Conservation (phyloP, 2,329 filamentous ascomycete species). For the Ceratocystis alfenasii region DNA sequence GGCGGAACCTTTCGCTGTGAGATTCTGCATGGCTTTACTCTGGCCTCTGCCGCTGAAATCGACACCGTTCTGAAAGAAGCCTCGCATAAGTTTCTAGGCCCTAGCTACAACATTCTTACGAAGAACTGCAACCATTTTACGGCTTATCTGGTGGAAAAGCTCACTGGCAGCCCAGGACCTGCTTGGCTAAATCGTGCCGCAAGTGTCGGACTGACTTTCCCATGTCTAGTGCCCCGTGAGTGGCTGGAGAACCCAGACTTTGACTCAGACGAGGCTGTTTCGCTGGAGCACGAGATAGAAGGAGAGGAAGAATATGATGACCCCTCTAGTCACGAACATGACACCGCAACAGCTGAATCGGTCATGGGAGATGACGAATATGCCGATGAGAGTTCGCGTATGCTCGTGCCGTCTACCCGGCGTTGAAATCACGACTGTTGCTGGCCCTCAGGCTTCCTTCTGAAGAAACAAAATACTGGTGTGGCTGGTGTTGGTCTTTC, state of each 20-base stretch:
- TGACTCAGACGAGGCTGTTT: slow-evolving; percentile 58
- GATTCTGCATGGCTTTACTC: slow-evolving; percentile 68
- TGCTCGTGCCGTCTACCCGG: slow-evolving; percentile 15
- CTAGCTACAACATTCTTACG: slow-evolving; percentile 67
- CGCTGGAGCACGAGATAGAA: slow-evolving; percentile 57
- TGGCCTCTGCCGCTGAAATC: slow-evolving; percentile 56
- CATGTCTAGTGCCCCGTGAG: slow-evolving; percentile 69
- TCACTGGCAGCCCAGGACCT: slow-evolving; percentile 60
- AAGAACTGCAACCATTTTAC: slow-evolving; percentile 88
- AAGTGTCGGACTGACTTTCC: slow-evolving; percentile 67
- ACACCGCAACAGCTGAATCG: slow-evolving; percentile 37
- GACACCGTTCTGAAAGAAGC: slow-evolving; percentile 55
- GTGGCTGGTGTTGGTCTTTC: not conserved
- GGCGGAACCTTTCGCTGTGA: slow-evolving; percentile 65
- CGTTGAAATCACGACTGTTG: not conserved
- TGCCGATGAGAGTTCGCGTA: slow-evolving; percentile 28
- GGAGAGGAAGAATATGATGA: slow-evolving; percentile 58
- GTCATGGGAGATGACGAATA: slow-evolving; percentile 44
- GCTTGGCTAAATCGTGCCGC: slow-evolving; percentile 72
- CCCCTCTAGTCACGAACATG: slow-evolving; percentile 38
- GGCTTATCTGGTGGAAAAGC: slow-evolving; percentile 57
- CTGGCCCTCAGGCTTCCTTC: not conserved
- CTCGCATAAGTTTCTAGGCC: slow-evolving; percentile 61
- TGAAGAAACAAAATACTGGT: not conserved
- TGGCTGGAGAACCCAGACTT: slow-evolving; percentile 72